Conservation (phyloP, 2,329 filamentous ascomycete species). For the Tolypocladium endophyticum region DNA sequence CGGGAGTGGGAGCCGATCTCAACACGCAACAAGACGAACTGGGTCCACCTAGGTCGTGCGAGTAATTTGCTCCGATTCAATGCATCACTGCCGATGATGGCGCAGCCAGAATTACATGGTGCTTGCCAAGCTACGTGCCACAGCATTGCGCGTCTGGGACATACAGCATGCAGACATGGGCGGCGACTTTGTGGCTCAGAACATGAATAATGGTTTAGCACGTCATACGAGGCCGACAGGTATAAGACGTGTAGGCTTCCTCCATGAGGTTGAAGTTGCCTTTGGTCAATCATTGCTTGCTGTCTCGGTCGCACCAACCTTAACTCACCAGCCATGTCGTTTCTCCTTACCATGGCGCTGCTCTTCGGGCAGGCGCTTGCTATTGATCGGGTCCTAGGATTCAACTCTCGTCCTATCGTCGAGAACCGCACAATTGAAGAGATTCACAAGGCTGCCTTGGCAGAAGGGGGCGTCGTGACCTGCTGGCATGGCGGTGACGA, state of each 20-base stretch:
- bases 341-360: neutral
- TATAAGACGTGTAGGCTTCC: neutral
- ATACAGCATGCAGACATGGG: neutral
- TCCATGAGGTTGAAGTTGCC: too few relatives aligned
- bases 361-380: constrained; percentile 1
- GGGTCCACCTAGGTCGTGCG: neutral
- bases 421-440: constrained; percentile 38
- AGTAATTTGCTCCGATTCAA: neutral
- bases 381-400: neutral
- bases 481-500: constrained; percentile 40
- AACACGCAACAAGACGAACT: neutral
- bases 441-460: constrained; percentile 37
- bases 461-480: constrained; percentile 34
- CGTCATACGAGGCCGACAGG: neutral
- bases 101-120: neutral
- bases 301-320: neutral
- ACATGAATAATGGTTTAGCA: neutral
- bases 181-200: neutral
- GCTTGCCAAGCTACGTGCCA: neutral
- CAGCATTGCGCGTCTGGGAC: neutral
- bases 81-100: neutral
- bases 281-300: neutral
- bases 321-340: neutral
- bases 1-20: neutral
- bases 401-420: constrained; percentile 3